Base-by-base conservation (phyloP, 2,329 filamentous ascomycete species). In the Cryphonectria japonica region DNA sequence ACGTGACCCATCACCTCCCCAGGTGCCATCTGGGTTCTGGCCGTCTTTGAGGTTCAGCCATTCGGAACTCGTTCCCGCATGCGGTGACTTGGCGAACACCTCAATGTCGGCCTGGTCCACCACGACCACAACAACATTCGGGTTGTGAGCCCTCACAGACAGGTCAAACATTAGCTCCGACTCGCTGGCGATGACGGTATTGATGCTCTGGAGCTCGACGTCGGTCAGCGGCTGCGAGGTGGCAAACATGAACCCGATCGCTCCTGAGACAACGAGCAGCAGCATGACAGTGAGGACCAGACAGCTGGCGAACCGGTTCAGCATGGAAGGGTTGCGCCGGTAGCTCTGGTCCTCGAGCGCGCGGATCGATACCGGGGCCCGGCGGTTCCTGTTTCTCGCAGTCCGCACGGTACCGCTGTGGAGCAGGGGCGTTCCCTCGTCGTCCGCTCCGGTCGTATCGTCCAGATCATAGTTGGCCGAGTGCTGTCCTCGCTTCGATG, bases 111-210 rank as follows among this genome's bases (percentile, higher is more conserved):
- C 92, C 63, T 95, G 91, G 74, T 93, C 91, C 52, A 99, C 89
- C 2, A 92, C 92, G 59, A 99, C 92, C 1, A 94, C 90, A 54
- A 98, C 92, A 57, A 98, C 90, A 76, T 98, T 99, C 0, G 95
- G 95, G 78, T 99, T 99, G 76, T 95, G 86, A 0, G 95, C 96
- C 75, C 89, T 89, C 72, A 99, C 93, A 29, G 93, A 89, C 65
- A 99, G 83, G 80, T 99, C 95, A 77, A 98, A 88, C 89, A 99
- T 97, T 59, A 99, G 87, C 79, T 98, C 95, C 79, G 97, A 93
- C 80, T 97, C 93, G 76, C 93, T 97, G 2, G 95, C 95, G 65
- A 98, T 87, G 34, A 99, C 94, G 75, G 97, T 97, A 76, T 92
- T 89, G 75, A 99, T 94, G 74, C 91, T 91, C 69, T 92, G 85